Base-by-base conservation (phyloP, 805 yeast species). In the Ogataea sp. region DNA sequence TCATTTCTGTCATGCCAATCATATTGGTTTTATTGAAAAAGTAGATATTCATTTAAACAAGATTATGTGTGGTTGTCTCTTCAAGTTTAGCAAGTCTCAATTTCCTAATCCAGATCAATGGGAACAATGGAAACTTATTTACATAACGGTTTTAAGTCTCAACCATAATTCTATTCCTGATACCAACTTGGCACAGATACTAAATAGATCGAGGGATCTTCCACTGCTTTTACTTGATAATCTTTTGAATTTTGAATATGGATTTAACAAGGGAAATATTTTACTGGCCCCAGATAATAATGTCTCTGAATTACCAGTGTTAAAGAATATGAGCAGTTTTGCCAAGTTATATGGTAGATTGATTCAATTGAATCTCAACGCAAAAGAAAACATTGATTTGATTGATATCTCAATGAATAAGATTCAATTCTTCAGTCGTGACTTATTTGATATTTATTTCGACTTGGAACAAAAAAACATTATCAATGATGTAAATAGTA, bases 301-400 rank as follows among this genome's bases (percentile, higher is more conserved):
- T 30, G 6, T 25, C 6, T 17, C 23, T 43, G 2, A 17, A 43
- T 20, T 37, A 43, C 81, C 82, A 0, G 67, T 67, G 1, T 43
- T 71, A 23, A 71, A 67, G 40, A 75, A 75, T 45, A 47, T 77
- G 33, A 75, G 67, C 50, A 60, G 68, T 34, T 44, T 78, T 17
- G 67, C 82, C 0, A 63, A 66, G 34, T 47, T 78, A 2, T 60
- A 46, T 35, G 37, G 52, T 13, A 53, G 34, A 29, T 16, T 56
- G 3, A 40, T 57, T 5, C 17, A 32, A 3, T 17, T 38, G 4
- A 50, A 50, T 32, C 46, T 49, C 3, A 34, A 45, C 24, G 9
- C 42, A 6, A 20, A 34, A 6, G 14, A 40, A 2, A 48, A 44
- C 29, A 26, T 42, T 20, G 49, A 53, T 36, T 43, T 39, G 20